These are phyloP conservation scores for Cladosporium sp. DNA, from an alignment of 2,329 filamentous ascomycete species.

Conservation along the genomic window DNA sequence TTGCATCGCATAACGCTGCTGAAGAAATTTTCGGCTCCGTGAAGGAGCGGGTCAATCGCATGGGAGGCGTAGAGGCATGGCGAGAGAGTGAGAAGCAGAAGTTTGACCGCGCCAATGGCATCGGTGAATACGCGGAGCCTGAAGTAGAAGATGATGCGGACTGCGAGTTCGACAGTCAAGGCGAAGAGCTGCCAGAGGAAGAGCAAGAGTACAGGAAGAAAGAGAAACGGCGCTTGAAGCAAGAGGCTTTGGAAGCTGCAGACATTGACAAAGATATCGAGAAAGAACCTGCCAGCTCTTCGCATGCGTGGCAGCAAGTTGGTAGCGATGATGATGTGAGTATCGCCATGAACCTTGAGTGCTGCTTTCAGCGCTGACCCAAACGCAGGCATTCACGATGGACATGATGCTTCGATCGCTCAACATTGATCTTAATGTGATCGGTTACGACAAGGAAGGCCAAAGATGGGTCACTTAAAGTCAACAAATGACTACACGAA, in stretches of 20 bases:
- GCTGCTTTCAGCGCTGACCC: constrained; percentile 13
- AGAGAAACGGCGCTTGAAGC: constrained; percentile 47
- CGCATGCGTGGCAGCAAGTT: constrained; percentile 26
- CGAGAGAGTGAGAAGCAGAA: constrained; percentile 35
- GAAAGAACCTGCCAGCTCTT: constrained; percentile 33
- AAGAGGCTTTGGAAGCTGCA: constrained; percentile 38
- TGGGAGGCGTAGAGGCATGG: constrained; percentile 58
- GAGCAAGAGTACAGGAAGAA: constrained; percentile 45
- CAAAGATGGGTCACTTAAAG: constrained; percentile 56
- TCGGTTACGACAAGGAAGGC: constrained; percentile 57
- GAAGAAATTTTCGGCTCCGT: constrained; percentile 63
- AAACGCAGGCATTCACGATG: constrained; percentile 59
- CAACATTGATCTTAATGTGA: constrained; percentile 58
- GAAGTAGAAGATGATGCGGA: constrained; percentile 34
- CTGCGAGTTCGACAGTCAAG: constrained; percentile 32
- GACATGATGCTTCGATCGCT: constrained; percentile 64
- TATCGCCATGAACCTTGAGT: no score
- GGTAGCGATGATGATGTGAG: constrained; percentile 40
- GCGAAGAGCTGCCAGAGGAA: constrained; percentile 31
- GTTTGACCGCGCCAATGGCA: constrained; percentile 26
- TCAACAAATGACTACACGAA: neutral
- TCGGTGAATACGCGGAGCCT: constrained; percentile 29
- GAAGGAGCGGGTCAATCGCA: constrained; percentile 56
- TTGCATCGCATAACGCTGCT: constrained; percentile 57
- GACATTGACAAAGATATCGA: constrained; percentile 30